Base-by-base conservation (phyloP, 1,139 yeast genomes). In the Yamadazyma epiphylla region DNA sequence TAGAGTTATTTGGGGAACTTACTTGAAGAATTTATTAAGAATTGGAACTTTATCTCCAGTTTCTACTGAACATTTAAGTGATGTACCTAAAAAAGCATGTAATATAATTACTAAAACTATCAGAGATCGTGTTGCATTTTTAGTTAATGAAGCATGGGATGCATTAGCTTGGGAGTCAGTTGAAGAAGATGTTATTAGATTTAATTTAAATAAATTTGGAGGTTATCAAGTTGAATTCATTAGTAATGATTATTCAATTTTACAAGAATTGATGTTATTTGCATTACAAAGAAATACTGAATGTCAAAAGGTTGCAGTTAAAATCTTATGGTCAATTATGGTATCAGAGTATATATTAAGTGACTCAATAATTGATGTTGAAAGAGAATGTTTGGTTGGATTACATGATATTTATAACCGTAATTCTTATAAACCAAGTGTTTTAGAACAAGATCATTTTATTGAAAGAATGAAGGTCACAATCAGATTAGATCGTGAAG, bases 41-140 rank as follows among this genome's bases (percentile, higher is more conserved):
- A 48, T 75, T 26, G 70, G 77, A 3, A 66, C 76, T 2, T 58
- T 75, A 13, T 70, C 74, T 39, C 81, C 84, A 1, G 77, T 77
- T 10, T 61, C 84, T 0, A 58, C 74, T 33, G 83, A 79, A 44
- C 83, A 78, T 44, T 60, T 82, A 34, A 73, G 87, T 2, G 80
- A 77, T 28, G 78, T 84, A 32, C 88, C 94, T 28, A 70, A 81
- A 49, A 79, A 78, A 45, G 89, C 89, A 1, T 77, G 88, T 43
- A 64, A 61, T 55, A 67, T 67, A 35, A 74, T 86, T 28, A 72
- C 88, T 1, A 79, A 78, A 9, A 79, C 76, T 43, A 60, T 85
- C 41, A 70, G 94, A 42, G 70, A 71, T 17, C 62, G 83, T 38
- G 70, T 81, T 25, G 77, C 88, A 0, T 48, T 43, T 13, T 57